phyloP scores from a whole-genome alignment of 225 moss, liverwort and hornwort genomes.

The Sphagnum contortum region DNA sequence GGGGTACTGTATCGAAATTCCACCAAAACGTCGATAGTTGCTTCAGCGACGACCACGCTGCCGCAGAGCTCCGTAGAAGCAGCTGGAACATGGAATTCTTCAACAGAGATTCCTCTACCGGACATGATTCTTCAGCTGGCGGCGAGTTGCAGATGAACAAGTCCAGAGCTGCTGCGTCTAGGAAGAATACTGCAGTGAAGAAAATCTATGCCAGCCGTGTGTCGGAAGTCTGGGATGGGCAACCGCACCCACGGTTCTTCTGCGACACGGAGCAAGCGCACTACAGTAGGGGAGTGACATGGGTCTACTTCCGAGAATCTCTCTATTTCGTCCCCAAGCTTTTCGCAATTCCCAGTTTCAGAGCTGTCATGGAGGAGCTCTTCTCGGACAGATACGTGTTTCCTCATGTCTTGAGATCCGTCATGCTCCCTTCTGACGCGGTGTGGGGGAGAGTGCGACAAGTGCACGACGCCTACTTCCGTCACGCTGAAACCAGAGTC shows the following conservation, averaged over 20 bases:
- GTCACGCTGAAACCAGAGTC: no score
- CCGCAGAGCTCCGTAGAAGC: not conserved
- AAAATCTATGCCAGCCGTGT: not conserved
- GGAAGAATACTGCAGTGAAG: not conserved
- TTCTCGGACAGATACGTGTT: slow-evolving; percentile 38
- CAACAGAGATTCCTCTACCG: no score
- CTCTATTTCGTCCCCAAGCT: slow-evolving; percentile 40
- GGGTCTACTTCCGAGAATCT: slow-evolving; percentile 33
- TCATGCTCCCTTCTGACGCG: slow-evolving; percentile 29
- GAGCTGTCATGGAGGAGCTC: slow-evolving; percentile 28
- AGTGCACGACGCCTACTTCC: slow-evolving; percentile 22
- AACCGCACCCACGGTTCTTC: slow-evolving; percentile 38
- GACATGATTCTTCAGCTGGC: no score
- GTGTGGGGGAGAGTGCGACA: slow-evolving; percentile 31
- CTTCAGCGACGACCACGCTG: not conserved
- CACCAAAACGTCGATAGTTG: slow-evolving; percentile 6
- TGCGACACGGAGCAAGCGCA: slow-evolving; percentile 53
- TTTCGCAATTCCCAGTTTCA: slow-evolving; percentile 31
- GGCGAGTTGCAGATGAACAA: no score
- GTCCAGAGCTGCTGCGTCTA: no score
- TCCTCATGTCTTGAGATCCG: slow-evolving; percentile 26
- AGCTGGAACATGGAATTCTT: no score
- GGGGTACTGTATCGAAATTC: slow-evolving; percentile 18
- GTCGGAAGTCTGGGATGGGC: slow-evolving; percentile 19
- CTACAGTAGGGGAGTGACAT: slow-evolving; percentile 13